Base-by-base conservation (phyloP, 768 basidiomycete genomes). In the Termitomyces sp. region DNA sequence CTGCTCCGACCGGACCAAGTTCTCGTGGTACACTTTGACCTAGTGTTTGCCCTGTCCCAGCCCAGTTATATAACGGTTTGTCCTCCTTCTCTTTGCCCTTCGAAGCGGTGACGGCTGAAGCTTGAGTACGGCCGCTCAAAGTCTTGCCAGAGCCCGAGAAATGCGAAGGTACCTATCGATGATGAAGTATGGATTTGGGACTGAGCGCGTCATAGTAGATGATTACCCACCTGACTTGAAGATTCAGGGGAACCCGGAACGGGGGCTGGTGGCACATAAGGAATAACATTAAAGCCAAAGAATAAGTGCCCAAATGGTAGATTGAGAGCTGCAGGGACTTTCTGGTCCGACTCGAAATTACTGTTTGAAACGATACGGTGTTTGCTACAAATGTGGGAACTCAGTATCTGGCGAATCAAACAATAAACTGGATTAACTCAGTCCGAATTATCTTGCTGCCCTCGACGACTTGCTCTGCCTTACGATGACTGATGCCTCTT, bases 251-350 rank as follows among this genome's bases (percentile, higher is more conserved):
- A 71, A 37, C 48, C 75, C 51, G 61, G 68, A 56, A 74, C 57
- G 34, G 69, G 63, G 45, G 74, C 68, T 5, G 85, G 81, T 7
- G 84, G 83, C 3, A 73, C 77, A 67, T 91, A 92, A 1, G 88
- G 77, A 2, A 83, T 75, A 56, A 91, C 82, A 59, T 90, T 89
- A 75, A 88, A 99, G 10, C 97, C 97, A 67, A 99, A 98, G 78
- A 99, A 99, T 20, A 99, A 78, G 63, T 97, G 89, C 13, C 97
- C 97, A 62, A 90, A 88, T 0, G 97, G 94, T 10, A 99, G 77
- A 62, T 88, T 89, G 42, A 99, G 77, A 8, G 94, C 87, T 0
- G 92, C 94, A 4, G 97, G 96, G 8, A 90, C 93, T 65, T 90
- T 88, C 49, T 75, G 79, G 20, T 87, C 87, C 18, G 83, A 77